A percentile compares a stretch with the other conserved stretches of the same genome.
Evolutionary conservation across 768 basidiomycete genomes (phyloP).

Genomic region (Exidia glandulosa): DNA sequence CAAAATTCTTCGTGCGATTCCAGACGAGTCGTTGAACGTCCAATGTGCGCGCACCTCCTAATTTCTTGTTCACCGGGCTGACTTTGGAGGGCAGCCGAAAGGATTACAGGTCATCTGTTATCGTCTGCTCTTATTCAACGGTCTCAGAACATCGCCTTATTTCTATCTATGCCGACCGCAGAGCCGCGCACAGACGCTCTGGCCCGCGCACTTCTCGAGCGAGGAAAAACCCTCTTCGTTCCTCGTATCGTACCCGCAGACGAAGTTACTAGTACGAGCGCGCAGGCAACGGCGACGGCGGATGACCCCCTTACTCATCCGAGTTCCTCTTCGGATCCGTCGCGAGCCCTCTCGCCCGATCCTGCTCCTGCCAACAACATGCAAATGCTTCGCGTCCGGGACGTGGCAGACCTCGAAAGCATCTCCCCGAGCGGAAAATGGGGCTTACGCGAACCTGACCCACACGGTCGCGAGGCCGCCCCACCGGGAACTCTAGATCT

Average conservation of each 20-base stretch:
- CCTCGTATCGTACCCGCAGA: slow-evolving; percentile 44
- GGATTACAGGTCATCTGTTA: too few species aligned
- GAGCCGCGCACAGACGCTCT: slow-evolving; percentile 53
- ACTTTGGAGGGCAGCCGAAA: too few species aligned
- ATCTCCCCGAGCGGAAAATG: slow-evolving; percentile 48
- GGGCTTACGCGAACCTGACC: slow-evolving; percentile 64
- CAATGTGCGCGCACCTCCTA: too few species aligned
- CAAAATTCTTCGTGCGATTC: too few species aligned
- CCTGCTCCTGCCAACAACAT: slow-evolving; percentile 27
- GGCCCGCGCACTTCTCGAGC: slow-evolving; percentile 35
- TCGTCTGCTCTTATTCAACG: slow-evolving; percentile 41
- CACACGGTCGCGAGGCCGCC: slow-evolving; percentile 18
- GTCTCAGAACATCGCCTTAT: slow-evolving; percentile 53
- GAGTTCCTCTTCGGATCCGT: too few species aligned
- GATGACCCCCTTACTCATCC: background rate
- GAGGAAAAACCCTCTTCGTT: slow-evolving; percentile 60
- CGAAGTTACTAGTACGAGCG: slow-evolving; percentile 10
- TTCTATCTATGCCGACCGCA: slow-evolving; percentile 66
- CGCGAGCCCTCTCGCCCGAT: background rate
- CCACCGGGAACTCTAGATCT: slow-evolving; percentile 41
- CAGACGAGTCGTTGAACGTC: too few species aligned
- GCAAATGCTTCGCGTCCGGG: slow-evolving; percentile 57
- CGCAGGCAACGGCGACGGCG: background rate
- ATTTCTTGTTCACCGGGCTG: too few species aligned
- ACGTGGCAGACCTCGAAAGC: slow-evolving; percentile 41